Evolutionary conservation across 2,329 filamentous ascomycete genomes (phyloP), one percentile per base, ranked within the genome.

Genomic region (Colletotrichum paranaense): DNA sequence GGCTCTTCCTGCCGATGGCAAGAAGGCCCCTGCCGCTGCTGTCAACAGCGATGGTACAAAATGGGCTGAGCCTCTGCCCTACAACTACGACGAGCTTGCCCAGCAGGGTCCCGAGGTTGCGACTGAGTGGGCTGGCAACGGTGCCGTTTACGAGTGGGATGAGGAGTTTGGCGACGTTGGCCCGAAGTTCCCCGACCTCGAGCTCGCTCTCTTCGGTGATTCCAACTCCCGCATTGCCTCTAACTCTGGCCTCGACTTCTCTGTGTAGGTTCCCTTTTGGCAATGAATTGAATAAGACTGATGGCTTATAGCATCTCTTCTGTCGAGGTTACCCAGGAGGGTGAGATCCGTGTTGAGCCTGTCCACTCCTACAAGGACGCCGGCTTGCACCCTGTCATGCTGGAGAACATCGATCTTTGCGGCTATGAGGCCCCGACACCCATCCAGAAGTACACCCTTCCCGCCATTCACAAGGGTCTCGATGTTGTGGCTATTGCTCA

Each of bases 401-500:
- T 92, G 1, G 87, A 92, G 75, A 99, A 98, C 76, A 88, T 98
- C 53, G 80, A 90, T 73, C 86, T 95, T 2, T 92, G 91, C 74
- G 89, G 91, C 1, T 98, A 97, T 79, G 81, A 85, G 0, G 79
- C 84, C 1, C 95, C 95, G 0, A 98, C 97, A 0, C 94, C 95
- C 0, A 97, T 99, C 49, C 97, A 99, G 80, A 90, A 91, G 24
- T 98, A 94, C 81, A 92, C 91, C 5, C 90, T 98, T 35, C 95
- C 97, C 0, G 92, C 95, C 0, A 92, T 98, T 56, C 84, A 94
- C 26, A 85, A 89, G 62, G 93, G 93, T 1, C 87, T 93, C 76
- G 97, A 99, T 82, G 86, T 98, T 35, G 94, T 98, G 76, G 95
- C 92, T 3, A 91, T 97, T 78, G 95, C 97, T 9, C 96, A 98